These are phyloP conservation scores for Mortierella polycephala DNA, from an alignment of 371 early-diverging fungal genomes.

Conservation along the genomic window DNA sequence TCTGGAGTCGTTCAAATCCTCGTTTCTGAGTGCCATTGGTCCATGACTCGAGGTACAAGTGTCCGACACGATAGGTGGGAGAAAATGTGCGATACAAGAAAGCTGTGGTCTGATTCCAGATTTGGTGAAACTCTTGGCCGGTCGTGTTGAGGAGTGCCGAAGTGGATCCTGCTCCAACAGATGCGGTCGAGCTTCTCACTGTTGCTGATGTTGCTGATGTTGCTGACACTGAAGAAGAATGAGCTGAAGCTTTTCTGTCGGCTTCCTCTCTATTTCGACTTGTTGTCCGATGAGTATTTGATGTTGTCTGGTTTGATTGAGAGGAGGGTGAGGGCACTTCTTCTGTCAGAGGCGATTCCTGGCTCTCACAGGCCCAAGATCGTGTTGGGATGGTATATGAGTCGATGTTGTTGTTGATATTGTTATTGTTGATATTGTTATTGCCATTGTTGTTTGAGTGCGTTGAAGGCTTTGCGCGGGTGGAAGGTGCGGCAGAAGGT, in stretches of 20 bases:
- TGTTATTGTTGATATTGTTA: too few relatives aligned
- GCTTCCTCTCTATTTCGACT: too few relatives aligned
- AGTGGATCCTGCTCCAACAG: conserved; percentile 28
- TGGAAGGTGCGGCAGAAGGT: conserved; percentile 3
- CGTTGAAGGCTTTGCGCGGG: neutral
- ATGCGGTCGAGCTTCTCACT: conserved; percentile 3
- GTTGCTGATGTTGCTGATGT: neutral
- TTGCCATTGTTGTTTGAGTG: neutral
- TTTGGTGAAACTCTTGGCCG: conserved; percentile 34
- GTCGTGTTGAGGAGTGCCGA: conserved; percentile 28
- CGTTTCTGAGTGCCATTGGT: conserved; percentile 48
- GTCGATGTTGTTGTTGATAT: neutral
- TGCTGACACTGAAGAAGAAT: conserved; percentile 14
- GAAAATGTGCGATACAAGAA: conserved; percentile 49
- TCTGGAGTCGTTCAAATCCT: conserved; percentile 34
- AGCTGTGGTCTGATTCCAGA: conserved; percentile 34
- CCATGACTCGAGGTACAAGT: conserved; percentile 46
- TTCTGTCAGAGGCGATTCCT: too few relatives aligned
- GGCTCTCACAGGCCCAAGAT: too few relatives aligned
- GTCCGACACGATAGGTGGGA: conserved; percentile 46
- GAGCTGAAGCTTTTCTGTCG: conserved; percentile 2
- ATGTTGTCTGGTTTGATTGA: neutral
- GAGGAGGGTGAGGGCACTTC: too few relatives aligned
- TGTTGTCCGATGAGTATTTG: neutral
- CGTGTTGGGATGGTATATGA: too few relatives aligned